Evolutionary conservation across 1,284 basidiomycete species (phyloP), one percentile per base, ranked within the genome.

Genomic region (Apiotrichum porosum): DNA sequence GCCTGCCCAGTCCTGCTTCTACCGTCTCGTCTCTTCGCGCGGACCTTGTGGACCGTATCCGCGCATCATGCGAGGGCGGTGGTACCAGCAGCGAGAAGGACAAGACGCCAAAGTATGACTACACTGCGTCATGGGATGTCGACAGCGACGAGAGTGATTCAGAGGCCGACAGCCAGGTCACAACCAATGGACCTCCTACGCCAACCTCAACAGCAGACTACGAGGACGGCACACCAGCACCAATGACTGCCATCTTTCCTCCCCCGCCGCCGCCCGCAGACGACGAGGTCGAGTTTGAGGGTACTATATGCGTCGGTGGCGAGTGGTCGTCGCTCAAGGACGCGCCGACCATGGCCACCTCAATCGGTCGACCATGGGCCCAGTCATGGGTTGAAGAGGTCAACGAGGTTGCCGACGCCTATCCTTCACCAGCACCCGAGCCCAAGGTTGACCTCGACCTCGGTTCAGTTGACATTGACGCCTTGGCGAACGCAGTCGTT

Each of bases 141-240:
- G 61, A 63, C 10, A 54, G 46, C 14, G 58, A 61, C 18, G 44
- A 30, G 30, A 42, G 38, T 37, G 53, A 47, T 42, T 49, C 42
- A 4, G 48, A 44, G 45, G 55, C 57, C 14, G 61, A 65, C 14
- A 57, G 58, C 22, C 50, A 52, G 3, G 21, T 45, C 15, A 62
- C 61, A 23, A 61, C 65, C 1, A 60, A 58, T 14, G 61, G 53
- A 4, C 69, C 69, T 10, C 69, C 68, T 3, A 71, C 69, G 3
- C 67, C 67, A 1, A 48, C 56, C 3, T 64, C 63, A 1, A 41
- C 51, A 10, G 44, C 46, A 4, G 61, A 56, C 18, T 23, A 37
- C 13, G 58, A 61, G 10, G 51, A 54, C 19, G 22, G 31, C 6
- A 52, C 57, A n/a, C 52, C 52, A 1, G 42, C 39, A 6, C 48